phyloP scores from a whole-genome alignment of 176 grass and related monocot genomes.

The Oryza brachyantha region DNA sequence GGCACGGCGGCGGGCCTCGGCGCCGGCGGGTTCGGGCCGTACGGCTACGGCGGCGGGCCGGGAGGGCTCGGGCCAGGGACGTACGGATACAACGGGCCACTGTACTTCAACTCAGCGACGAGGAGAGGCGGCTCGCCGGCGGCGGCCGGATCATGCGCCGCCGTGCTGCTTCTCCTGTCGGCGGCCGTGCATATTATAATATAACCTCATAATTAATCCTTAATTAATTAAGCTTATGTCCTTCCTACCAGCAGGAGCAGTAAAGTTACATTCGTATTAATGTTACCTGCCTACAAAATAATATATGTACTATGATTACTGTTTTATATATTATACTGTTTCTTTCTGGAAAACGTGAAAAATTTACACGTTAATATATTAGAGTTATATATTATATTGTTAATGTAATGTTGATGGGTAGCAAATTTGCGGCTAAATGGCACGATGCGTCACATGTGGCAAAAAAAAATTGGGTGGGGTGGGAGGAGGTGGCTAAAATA shows the following conservation, averaged over 20 bases:
- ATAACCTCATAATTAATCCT: background rate
- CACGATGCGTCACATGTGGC: too few species aligned
- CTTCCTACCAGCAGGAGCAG: background rate
- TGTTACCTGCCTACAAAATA: too few species aligned
- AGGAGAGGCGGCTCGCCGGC: background rate
- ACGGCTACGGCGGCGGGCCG: background rate
- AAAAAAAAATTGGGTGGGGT: too few species aligned
- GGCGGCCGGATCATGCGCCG: background rate
- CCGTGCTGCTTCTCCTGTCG: background rate
- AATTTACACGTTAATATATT: too few species aligned
- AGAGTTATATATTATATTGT: too few species aligned
- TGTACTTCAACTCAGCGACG: constrained; percentile 28
- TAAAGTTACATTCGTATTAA: background rate
- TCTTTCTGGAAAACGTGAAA: too few species aligned
- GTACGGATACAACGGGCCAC: constrained; percentile 1
- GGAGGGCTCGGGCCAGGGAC: constrained; percentile 25
- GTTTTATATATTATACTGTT: too few species aligned
- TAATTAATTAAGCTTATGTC: background rate
- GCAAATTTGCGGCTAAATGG: too few species aligned
- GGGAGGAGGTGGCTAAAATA: too few species aligned
- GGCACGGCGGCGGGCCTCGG: constrained; percentile 19
- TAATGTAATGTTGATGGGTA: too few species aligned
- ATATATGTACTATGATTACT: too few species aligned
- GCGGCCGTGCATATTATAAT: background rate
- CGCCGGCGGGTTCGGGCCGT: constrained; percentile 8